phyloP scores from a whole-genome alignment of 495 filamentous ascomycete genomes.

The Xylaria grammica region DNA sequence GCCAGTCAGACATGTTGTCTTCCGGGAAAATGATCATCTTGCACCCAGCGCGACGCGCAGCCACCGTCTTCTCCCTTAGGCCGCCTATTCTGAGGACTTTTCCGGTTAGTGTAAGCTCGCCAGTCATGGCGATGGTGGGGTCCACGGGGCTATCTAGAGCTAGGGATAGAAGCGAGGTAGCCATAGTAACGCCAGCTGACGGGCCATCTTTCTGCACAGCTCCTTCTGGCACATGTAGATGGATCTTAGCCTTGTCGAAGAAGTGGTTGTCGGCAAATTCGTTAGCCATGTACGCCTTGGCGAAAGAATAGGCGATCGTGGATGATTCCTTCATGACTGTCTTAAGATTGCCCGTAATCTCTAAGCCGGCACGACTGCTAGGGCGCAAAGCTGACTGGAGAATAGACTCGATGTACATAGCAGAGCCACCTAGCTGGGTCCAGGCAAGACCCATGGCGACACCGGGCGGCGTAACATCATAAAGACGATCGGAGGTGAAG shows the following conservation, averaged over 20 bases:
- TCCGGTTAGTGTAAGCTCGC: slow-evolving; percentile 95
- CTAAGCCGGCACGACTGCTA: slow-evolving; percentile 75
- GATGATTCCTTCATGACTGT: slow-evolving; percentile 98
- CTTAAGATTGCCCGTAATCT: slow-evolving; percentile 93
- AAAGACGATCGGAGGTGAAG: slow-evolving; percentile 94
- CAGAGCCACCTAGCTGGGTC: slow-evolving; percentile 97
- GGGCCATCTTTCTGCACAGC: slow-evolving; percentile 97
- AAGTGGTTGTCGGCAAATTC: slow-evolving; percentile 88
- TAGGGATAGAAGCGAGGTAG: slow-evolving; percentile 84
- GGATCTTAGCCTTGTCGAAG: slow-evolving; percentile 94
- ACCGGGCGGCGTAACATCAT: slow-evolving; percentile 92
- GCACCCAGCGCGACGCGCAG: slow-evolving; percentile 89
- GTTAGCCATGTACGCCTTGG: slow-evolving; percentile 84
- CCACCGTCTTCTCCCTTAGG: slow-evolving; percentile 97
- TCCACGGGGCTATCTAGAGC: slow-evolving; percentile 78
- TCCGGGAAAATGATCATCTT: slow-evolving; percentile 94
- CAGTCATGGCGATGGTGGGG: slow-evolving; percentile 95
- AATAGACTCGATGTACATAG: slow-evolving; percentile 96
- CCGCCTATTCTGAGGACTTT: slow-evolving; percentile 97
- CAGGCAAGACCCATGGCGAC: slow-evolving; percentile 99
- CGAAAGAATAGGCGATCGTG: slow-evolving; percentile 91
- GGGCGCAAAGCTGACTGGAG: slow-evolving; percentile 78
- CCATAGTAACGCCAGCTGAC: slow-evolving; percentile 96
- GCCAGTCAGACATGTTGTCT: slow-evolving; percentile 95
- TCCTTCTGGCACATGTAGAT: slow-evolving; percentile 96